Conservation (phyloP, 2,329 filamentous ascomycete species). For the Clathrospora elynae region DNA sequence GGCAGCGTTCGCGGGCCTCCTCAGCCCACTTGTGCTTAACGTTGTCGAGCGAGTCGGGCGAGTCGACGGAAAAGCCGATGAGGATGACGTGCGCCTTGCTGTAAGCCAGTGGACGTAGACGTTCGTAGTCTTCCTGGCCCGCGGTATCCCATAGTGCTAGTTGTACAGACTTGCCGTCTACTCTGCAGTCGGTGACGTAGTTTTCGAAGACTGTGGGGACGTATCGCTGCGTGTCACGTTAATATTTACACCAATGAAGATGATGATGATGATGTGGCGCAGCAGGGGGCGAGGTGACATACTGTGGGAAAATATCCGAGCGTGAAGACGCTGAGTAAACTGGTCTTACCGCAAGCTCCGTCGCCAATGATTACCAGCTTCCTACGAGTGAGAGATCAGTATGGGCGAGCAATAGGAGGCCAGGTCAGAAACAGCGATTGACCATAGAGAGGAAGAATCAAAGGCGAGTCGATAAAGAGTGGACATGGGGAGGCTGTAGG, state of each 20-base stretch:
- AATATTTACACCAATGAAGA: constrained; percentile 23
- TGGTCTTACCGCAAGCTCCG: constrained; percentile 97
- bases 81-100: constrained; percentile 96
- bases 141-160: constrained; percentile 99
- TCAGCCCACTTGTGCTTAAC: constrained; percentile 99
- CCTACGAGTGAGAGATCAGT: constrained; percentile 57
- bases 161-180: constrained; percentile 98
- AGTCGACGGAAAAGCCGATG: constrained; percentile 94
- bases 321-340: constrained; percentile 95
- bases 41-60: constrained; percentile 94
- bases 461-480: constrained; percentile 42
- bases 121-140: constrained; percentile 97
- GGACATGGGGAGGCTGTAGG: constrained; percentile 40
- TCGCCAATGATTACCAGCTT: constrained; percentile 97
- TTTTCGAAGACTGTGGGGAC: constrained; percentile 96
- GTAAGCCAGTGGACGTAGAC: constrained; percentile 91
- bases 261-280: constrained; percentile 20
- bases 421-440: constrained; percentile 12
- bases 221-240: constrained; percentile 41
- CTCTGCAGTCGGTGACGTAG: constrained; percentile 97
- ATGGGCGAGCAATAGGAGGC: constrained; percentile 16
- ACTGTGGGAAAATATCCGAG: constrained; percentile 97
- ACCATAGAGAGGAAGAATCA: constrained; percentile 24
- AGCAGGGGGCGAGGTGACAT: constrained; percentile 52
- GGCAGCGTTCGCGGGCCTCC: constrained; percentile 91